Percentiles rank a stretch among this genome's conserved stretches.
phyloP scores from a whole-genome alignment of 805 yeast genomes.

The Candida silvicultrix region DNA sequence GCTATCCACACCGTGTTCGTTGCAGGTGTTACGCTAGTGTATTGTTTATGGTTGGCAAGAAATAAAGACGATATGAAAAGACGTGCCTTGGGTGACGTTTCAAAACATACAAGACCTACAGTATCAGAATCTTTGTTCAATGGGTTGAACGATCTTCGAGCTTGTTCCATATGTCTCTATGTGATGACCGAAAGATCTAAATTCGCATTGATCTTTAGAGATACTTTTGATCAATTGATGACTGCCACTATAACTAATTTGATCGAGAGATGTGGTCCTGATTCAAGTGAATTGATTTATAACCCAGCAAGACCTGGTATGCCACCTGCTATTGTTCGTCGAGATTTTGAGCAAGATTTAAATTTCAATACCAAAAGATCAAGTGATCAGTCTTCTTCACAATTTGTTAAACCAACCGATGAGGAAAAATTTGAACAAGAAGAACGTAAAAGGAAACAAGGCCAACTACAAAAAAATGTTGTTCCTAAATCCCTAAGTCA shows the following conservation, averaged over 20 bases:
- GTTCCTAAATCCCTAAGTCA: conserved; percentile 51
- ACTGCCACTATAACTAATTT: conserved; percentile 57
- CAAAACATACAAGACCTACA: conserved; percentile 54
- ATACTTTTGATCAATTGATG: conserved; percentile 62
- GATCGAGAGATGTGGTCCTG: conserved; percentile 58
- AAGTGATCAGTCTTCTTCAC: conserved; percentile 21
- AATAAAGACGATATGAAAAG: conserved; percentile 54
- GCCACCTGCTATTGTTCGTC: conserved; percentile 53
- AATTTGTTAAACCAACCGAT: conserved; percentile 25
- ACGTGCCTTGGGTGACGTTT: conserved; percentile 46
- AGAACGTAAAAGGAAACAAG: conserved; percentile 41
- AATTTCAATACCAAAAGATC: conserved; percentile 14
- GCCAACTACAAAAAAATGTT: conserved; percentile 42
- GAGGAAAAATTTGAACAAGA: conserved; percentile 40
- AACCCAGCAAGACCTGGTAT: conserved; percentile 36
- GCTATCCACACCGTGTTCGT: conserved; percentile 63
- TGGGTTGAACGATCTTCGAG: conserved; percentile 56
- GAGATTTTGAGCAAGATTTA: conserved; percentile 17
- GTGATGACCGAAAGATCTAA: conserved; percentile 63
- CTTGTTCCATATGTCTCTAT: conserved; percentile 57
- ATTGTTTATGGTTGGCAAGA: conserved; percentile 61
- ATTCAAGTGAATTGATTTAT: conserved; percentile 50
- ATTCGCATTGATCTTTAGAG: conserved; percentile 56
- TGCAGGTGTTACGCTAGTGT: conserved; percentile 62
- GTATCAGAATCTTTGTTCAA: conserved; percentile 47